These are phyloP conservation scores for Cladobotryum mycophilum DNA, from an alignment of 2,329 filamentous ascomycete species.

Conservation along the genomic window DNA sequence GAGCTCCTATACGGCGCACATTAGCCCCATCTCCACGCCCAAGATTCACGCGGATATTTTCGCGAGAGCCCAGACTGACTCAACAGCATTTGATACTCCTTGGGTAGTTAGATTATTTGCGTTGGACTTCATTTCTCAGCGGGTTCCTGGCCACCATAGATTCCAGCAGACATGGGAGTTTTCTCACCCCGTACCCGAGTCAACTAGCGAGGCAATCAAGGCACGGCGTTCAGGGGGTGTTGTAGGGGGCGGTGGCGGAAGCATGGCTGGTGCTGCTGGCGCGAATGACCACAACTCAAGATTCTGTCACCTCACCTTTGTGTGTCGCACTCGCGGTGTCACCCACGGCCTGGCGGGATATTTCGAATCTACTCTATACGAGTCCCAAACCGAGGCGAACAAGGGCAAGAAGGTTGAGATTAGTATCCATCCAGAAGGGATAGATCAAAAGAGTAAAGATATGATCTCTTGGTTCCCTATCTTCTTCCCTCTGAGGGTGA, in stretches of 20 bases:
- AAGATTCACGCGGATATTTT: conserved; percentile 77
- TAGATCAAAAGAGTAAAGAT: conserved; percentile 86
- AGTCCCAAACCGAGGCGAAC: conserved; percentile 36
- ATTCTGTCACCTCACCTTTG: conserved; percentile 72
- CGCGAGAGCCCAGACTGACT: conserved; percentile 53
- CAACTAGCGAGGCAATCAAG: conserved; percentile 49
- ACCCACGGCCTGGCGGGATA: conserved; percentile 91
- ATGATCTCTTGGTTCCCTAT: conserved; percentile 99
- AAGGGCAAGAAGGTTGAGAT: conserved; percentile 63
- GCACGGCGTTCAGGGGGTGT: conserved; percentile 57
- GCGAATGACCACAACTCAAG: conserved; percentile 88
- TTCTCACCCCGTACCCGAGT: conserved; percentile 61
- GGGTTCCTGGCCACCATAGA: conserved; percentile 49
- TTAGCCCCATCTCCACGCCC: conserved; percentile 87
- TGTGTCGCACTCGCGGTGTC: conserved; percentile 69
- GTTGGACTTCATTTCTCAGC: conserved; percentile 74
- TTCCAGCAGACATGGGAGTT: conserved; percentile 80
- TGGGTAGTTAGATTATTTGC: conserved; percentile 93
- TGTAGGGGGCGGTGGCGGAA: conserved; percentile 61
- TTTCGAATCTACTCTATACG: conserved; percentile 93
- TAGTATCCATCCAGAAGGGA: conserved; percentile 86
- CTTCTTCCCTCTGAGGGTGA: conserved; percentile 90
- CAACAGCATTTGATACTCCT: conserved; percentile 77
- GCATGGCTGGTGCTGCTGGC: conserved; percentile 68
- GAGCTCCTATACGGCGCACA: conserved; percentile 83